A percentile compares a stretch with the other conserved stretches of the same genome.
Conservation (phyloP, 768 basidiomycete genomes). For the Sporobolomyces roseus region DNA sequence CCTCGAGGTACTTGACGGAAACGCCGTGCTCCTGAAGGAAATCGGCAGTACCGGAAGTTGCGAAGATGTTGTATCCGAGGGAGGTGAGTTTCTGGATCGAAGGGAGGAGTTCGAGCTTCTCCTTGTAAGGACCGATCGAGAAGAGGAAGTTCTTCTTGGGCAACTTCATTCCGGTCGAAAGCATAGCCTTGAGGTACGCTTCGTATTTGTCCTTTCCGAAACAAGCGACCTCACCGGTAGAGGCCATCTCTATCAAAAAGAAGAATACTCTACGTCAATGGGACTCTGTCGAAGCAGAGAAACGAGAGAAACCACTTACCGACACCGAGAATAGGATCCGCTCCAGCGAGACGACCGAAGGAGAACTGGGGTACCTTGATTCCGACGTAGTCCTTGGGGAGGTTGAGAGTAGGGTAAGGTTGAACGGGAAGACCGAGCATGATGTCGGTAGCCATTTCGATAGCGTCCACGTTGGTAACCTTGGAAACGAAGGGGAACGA, state of each 20-base stretch:
- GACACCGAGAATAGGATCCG: conserved; percentile 62
- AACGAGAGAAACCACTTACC: too few relatives aligned
- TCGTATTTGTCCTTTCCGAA: conserved; percentile 98
- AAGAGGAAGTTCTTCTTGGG: conserved; percentile 98
- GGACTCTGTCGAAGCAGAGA: too few relatives aligned
- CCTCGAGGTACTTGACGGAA: conserved; percentile 59
- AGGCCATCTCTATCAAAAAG: conserved; percentile 78
- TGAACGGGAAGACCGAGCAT: conserved; percentile 70
- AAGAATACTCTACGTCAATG: background rate
- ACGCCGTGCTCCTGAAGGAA: conserved; percentile 96
- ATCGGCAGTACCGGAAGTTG: conserved; percentile 93
- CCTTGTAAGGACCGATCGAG: conserved; percentile 92
- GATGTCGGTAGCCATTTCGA: conserved; percentile 84
- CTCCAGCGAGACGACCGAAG: conserved; percentile 92
- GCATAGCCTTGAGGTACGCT: conserved; percentile 93
- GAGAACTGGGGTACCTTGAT: conserved; percentile 98
- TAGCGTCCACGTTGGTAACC: conserved; percentile 94
- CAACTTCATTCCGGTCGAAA: conserved; percentile 88
- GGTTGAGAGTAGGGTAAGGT: conserved; percentile 65
- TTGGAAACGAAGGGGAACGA: conserved; percentile 99
- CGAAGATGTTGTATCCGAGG: conserved; percentile 92
- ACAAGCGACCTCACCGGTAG: conserved; percentile 97
- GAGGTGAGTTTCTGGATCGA: conserved; percentile 90
- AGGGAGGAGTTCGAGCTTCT: conserved; percentile 93
- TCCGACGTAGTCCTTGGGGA: conserved; percentile 89